These are phyloP conservation scores for Alectoria sarmentosa DNA, from an alignment of 495 filamentous ascomycete species.

Conservation along the genomic window DNA sequence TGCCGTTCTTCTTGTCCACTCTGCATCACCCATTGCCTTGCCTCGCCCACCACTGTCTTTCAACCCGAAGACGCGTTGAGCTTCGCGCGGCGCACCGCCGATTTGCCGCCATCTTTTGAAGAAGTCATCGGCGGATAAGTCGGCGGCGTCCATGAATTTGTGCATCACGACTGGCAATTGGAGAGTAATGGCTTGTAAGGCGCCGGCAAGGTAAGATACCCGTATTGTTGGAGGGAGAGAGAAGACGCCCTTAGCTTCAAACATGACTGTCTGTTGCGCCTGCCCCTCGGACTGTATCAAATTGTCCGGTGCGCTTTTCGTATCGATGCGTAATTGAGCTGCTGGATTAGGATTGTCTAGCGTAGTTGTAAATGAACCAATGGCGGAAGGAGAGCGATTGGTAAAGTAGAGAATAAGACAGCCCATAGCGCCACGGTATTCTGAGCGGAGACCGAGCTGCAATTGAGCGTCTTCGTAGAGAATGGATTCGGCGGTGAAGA, in stretches of 20 bases:
- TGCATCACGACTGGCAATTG: constrained; percentile 84
- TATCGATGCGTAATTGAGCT: constrained; percentile 66
- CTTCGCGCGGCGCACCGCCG: constrained; percentile 76
- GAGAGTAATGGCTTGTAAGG: constrained; percentile 86
- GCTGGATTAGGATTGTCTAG: constrained; percentile 71
- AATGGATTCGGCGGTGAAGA: constrained; percentile 74
- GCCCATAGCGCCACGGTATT: constrained; percentile 90
- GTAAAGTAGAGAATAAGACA: constrained; percentile 93
- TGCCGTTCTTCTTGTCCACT: constrained; percentile 59
- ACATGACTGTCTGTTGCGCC: constrained; percentile 90
- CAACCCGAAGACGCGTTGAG: constrained; percentile 75
- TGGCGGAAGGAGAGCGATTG: constrained; percentile 78
- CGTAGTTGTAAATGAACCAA: constrained; percentile 89
- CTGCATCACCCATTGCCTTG: constrained; percentile 43
- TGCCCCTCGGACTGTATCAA: constrained; percentile 67
- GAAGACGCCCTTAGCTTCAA: constrained; percentile 79
- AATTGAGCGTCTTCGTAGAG: constrained; percentile 94
- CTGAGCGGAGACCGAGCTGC: constrained; percentile 84
- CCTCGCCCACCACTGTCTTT: constrained; percentile 35
- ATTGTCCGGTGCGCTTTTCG: constrained; percentile 82
- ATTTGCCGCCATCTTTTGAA: constrained; percentile 99
- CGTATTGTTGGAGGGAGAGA: constrained; percentile 81
- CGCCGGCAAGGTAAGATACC: constrained; percentile 88
- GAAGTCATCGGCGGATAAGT: constrained; percentile 81
- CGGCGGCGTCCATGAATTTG: constrained; percentile 92